These are phyloP conservation scores for Lonicera japonica DNA, from an alignment of 129 eudicot species.

Conservation along the genomic window DNA sequence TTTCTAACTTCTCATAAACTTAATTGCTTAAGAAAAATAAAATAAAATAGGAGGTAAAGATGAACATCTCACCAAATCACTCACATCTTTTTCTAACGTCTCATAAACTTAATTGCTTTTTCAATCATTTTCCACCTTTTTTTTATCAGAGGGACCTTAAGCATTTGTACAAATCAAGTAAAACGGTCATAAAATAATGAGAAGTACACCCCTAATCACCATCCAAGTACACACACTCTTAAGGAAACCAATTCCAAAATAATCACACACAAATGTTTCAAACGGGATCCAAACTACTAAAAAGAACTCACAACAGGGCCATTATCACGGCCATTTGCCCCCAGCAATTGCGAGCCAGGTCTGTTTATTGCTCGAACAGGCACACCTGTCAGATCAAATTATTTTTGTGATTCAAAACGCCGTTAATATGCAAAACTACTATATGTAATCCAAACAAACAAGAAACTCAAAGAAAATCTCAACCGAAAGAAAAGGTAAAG, in stretches of 20 bases:
- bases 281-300: background rate
- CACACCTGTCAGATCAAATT: slow-evolving; percentile 44
- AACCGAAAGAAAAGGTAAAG: background rate
- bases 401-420: background rate
- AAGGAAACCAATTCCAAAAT: background rate
- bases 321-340: slow-evolving; percentile 98
- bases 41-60: too few species aligned
- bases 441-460: background rate
- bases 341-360: slow-evolving; percentile 88
- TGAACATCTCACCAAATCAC: too few species aligned
- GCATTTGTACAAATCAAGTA: background rate
- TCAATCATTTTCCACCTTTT: too few species aligned
- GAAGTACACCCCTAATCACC: too few species aligned
- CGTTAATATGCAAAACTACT: background rate
- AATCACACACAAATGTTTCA: background rate
- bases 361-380: slow-evolving; percentile 87
- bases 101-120: too few species aligned
- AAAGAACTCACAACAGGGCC: slow-evolving; percentile 78
- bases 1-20: too few species aligned
- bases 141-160: too few species aligned
- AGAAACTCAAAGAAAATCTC: background rate
- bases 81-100: too few species aligned
- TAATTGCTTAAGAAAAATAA: too few species aligned
- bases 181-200: background rate
- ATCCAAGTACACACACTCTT: background rate